These are phyloP conservation scores for Aureobasidium lini DNA, from an alignment of 2,329 filamentous ascomycete species.

Conservation along the genomic window DNA sequence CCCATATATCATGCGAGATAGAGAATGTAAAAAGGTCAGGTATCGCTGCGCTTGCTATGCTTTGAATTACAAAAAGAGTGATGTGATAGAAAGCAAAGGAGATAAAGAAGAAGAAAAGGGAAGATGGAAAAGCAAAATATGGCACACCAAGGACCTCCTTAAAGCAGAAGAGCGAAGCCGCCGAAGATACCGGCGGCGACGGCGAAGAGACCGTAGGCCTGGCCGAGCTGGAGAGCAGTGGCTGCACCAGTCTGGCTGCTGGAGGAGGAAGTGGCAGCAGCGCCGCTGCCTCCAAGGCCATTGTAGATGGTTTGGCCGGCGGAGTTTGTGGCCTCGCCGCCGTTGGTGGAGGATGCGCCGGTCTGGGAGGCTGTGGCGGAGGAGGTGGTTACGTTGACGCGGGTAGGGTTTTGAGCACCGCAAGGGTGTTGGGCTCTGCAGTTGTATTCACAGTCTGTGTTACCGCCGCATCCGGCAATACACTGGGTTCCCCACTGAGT, in stretches of 20 bases:
- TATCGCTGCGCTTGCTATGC: conserved; percentile 13
- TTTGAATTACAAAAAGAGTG: background rate
- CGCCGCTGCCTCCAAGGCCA: conserved; percentile 31
- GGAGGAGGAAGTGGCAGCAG: conserved; percentile 17
- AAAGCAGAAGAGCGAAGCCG: conserved; percentile 44
- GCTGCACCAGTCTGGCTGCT: conserved; percentile 23
- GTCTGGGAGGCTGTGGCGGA: conserved; percentile 36
- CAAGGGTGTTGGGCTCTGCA: conserved; percentile 65
- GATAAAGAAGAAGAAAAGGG: background rate
- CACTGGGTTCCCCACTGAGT: conserved; percentile 64
- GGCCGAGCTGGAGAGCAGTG: conserved; percentile 44
- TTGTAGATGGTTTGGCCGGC: conserved; percentile 35
- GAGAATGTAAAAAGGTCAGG: background rate
- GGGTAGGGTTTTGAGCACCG: conserved; percentile 58
- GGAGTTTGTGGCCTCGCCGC: conserved; percentile 20
- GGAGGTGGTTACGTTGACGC: conserved; percentile 47
- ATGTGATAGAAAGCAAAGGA: background rate
- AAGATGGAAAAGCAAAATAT: background rate
- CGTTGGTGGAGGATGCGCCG: conserved; percentile 15
- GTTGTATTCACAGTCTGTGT: conserved; percentile 45
- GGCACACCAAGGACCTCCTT: conserved; percentile 5
- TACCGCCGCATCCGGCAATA: conserved; percentile 47
- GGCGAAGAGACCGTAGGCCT: conserved; percentile 49
- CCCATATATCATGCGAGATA: background rate
- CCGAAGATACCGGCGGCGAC: conserved; percentile 49